phyloP scores from a whole-genome alignment of 768 basidiomycete genomes.

The Suillus subaureus region DNA sequence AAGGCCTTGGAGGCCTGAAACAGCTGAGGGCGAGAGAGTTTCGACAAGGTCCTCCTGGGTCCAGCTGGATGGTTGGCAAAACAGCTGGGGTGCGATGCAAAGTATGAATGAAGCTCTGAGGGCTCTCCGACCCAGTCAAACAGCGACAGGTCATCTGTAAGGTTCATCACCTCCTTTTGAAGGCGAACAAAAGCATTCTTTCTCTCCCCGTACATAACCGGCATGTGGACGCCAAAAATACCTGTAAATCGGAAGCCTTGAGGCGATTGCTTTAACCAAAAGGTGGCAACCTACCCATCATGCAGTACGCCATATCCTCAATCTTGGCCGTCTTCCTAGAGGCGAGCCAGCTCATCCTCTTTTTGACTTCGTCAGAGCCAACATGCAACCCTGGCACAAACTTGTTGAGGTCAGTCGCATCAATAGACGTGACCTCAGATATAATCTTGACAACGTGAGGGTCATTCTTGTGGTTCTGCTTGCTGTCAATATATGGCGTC shows the following conservation, averaged over 20 bases:
- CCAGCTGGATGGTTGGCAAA: constrained; percentile 14
- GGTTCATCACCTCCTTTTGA: constrained; percentile 32
- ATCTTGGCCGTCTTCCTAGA: constrained; percentile 28
- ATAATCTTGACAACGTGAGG: constrained; percentile 23
- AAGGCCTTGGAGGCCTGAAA: constrained; percentile 4
- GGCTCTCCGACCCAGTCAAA: constrained; percentile 32
- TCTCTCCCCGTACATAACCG: constrained; percentile 33
- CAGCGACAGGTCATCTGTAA: constrained; percentile 26
- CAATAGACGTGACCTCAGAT: constrained; percentile 17
- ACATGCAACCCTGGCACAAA: constrained; percentile 25
- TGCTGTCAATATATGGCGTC: constrained; percentile 4
- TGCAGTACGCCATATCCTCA: constrained; percentile 34
- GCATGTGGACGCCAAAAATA: constrained; percentile 25
- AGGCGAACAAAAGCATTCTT: constrained; percentile 26
- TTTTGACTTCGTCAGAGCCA: constrained; percentile 20
- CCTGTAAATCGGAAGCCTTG: constrained; percentile 15
- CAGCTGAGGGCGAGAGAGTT: constrained; percentile 5
- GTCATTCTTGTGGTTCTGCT: constrained; percentile 25
- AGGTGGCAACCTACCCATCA: constrained; percentile 16
- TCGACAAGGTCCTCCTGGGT: neutral
- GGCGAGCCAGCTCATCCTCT: constrained; percentile 31
- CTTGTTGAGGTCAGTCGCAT: constrained; percentile 20
- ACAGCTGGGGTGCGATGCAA: constrained; percentile 26
- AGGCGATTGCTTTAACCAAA: constrained; percentile 7
- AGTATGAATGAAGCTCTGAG: constrained; percentile 27